Evolutionary conservation across 257 asterid species (phyloP).

Genomic region (Rauvolfia tetraphylla): DNA sequence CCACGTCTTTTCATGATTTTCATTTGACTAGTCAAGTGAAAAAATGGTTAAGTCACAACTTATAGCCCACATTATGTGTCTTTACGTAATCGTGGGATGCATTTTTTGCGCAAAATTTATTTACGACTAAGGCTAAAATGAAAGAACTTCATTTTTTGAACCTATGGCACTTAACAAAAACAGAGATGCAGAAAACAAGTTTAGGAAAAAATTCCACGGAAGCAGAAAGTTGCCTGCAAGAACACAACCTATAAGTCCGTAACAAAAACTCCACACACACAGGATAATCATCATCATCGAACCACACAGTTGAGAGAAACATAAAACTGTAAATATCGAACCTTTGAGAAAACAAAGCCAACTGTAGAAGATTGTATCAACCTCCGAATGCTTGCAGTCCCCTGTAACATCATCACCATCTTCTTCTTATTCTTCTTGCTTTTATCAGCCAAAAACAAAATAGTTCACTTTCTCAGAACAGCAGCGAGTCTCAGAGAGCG

Average conservation of each 20-base stretch:
- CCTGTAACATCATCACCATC: background rate
- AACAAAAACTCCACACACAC: background rate
- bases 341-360: constrained; percentile 6
- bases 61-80: too few relatives aligned
- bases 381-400: background rate
- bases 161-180: background rate
- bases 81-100: too few relatives aligned
- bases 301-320: background rate
- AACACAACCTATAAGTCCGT: too few relatives aligned
- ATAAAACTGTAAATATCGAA: background rate
- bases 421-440: background rate
- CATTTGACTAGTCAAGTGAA: too few relatives aligned
- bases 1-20: too few relatives aligned
- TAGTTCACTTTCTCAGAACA: background rate
- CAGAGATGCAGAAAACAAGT: background rate
- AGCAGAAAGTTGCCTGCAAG: background rate
- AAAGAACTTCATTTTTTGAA: too few relatives aligned
- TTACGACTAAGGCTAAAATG: too few relatives aligned
- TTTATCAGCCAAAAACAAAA: background rate
- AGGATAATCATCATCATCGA: background rate
- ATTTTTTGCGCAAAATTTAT: too few relatives aligned
- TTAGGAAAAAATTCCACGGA: background rate
- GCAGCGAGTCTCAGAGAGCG: background rate
- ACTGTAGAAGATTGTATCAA: background rate
- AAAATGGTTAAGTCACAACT: too few relatives aligned